Conservation (phyloP, 2,329 filamentous ascomycete genomes). For the Rutstroemia sp. region DNA sequence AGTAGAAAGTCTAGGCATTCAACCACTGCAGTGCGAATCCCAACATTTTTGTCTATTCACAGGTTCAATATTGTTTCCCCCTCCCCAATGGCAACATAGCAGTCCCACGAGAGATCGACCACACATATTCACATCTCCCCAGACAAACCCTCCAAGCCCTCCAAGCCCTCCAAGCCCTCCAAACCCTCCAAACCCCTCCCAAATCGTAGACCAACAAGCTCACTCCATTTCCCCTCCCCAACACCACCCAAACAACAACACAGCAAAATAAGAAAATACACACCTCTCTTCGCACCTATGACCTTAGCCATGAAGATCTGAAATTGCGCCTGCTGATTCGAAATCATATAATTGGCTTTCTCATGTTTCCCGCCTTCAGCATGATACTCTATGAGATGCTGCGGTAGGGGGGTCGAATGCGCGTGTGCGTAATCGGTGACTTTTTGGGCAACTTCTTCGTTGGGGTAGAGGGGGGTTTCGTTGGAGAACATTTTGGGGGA, state of each 20-base stretch:
- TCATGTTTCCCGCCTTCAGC: conserved; percentile 22
- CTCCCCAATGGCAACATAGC: too few species aligned
- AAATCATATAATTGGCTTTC: conserved; percentile 22
- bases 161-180: background rate
- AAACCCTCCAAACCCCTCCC: too few species aligned
- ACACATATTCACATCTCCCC: background rate
- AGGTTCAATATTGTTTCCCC: too few species aligned
- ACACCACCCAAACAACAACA: background rate
- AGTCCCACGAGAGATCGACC: too few species aligned
- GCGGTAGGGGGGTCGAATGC: conserved; percentile 37
- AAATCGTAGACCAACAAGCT: too few species aligned
- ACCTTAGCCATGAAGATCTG: conserved; percentile 19
- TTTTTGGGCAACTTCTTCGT: conserved; percentile 33
- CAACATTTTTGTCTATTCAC: too few species aligned
- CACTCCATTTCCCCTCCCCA: too few species aligned
- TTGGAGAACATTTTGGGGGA: conserved; percentile 22
- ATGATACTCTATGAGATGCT: conserved; percentile 37
- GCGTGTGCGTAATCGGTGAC: conserved; percentile 38
- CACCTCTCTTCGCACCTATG: conserved; percentile 21
- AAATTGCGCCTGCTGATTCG: conserved; percentile 20
- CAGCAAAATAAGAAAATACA: background rate
- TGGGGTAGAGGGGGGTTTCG: conserved; percentile 35
- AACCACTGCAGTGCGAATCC: background rate
- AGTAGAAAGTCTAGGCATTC: too few species aligned
- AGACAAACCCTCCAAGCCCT: background rate